Percentiles rank a stretch among this genome's conserved stretches.
Conservation (phyloP, 2,329 filamentous ascomycete genomes). For the Pseudogymnoascus sp. region DNA sequence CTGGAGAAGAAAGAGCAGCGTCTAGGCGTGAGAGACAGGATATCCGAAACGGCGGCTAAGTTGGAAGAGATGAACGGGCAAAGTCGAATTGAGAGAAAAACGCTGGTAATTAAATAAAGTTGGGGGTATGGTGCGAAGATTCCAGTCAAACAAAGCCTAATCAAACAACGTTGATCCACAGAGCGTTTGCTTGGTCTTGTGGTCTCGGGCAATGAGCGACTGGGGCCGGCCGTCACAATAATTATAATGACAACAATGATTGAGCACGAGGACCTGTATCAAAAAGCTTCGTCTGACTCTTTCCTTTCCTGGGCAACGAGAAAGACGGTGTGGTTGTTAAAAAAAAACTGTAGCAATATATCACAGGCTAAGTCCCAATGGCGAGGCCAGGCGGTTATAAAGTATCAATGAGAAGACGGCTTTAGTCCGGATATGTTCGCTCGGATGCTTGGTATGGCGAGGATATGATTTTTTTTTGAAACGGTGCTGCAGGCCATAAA, state of each 20-base stretch:
- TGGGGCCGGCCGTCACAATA: conserved; percentile 3
- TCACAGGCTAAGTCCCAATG: background rate
- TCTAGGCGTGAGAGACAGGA: background rate
- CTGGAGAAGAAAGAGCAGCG: background rate
- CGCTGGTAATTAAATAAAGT: background rate
- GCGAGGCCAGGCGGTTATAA: background rate
- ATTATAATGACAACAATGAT: conserved; percentile 1
- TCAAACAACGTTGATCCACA: conserved; percentile 7
- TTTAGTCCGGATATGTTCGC: background rate
- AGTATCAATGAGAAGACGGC: background rate
- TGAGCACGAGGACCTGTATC: background rate
- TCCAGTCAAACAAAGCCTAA: conserved; percentile 1
- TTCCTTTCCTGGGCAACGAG: background rate
- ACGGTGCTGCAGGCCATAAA: background rate
- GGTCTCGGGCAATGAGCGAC: conserved; percentile 1
- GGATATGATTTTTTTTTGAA: background rate
- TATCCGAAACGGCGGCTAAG: conserved; percentile 6
- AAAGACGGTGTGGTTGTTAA: background rate
- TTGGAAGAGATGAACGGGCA: background rate
- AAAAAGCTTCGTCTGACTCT: background rate
- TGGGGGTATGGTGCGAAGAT: background rate
- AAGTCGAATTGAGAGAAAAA: background rate
- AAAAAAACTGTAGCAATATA: conserved; percentile 1
- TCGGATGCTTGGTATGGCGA: background rate
- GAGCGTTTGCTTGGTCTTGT: conserved; percentile 1